phyloP scores from a whole-genome alignment of 1,284 basidiomycete species.

The Ustilago bromivora region DNA sequence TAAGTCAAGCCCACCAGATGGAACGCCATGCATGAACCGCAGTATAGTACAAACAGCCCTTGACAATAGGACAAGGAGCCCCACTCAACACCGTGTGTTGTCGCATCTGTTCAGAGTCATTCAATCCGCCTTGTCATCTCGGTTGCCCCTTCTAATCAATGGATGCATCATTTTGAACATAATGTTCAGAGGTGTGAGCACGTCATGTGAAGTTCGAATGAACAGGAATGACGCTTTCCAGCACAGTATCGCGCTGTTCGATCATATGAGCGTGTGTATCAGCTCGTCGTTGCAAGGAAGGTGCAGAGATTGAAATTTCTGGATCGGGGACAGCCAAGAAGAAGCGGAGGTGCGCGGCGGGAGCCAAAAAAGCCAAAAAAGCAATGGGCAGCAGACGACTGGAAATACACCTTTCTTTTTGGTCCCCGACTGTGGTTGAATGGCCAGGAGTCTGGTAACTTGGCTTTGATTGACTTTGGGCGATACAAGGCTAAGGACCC shows the following conservation, averaged over 20 bases:
- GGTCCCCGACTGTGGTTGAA: not conserved
- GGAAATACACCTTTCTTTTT: not conserved
- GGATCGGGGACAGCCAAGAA: not conserved
- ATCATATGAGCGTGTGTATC: not conserved
- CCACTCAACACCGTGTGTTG: not conserved
- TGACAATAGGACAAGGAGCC: not conserved
- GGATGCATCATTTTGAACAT: not conserved
- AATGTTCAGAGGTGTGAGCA: not conserved
- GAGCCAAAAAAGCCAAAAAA: not conserved
- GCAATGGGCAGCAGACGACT: not conserved
- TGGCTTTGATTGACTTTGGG: not conserved
- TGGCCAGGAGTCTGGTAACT: not conserved
- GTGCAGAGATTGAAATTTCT: not conserved
- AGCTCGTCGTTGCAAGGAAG: not conserved
- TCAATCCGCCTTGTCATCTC: not conserved
- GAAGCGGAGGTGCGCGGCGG: slow-evolving; percentile 16
- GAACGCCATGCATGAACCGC: not conserved
- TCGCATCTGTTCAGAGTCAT: not conserved
- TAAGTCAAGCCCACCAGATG: not conserved
- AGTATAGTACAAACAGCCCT: not conserved
- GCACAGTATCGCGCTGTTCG: not conserved
- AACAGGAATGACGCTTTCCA: not conserved
- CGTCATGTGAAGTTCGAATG: not conserved
- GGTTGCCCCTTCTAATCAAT: not conserved
- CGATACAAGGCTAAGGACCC: too few species aligned